Evolutionary conservation across 1,139 yeast species (phyloP), one percentile per base, ranked within the genome.

Genomic region (Oligophagozyma castellii): DNA sequence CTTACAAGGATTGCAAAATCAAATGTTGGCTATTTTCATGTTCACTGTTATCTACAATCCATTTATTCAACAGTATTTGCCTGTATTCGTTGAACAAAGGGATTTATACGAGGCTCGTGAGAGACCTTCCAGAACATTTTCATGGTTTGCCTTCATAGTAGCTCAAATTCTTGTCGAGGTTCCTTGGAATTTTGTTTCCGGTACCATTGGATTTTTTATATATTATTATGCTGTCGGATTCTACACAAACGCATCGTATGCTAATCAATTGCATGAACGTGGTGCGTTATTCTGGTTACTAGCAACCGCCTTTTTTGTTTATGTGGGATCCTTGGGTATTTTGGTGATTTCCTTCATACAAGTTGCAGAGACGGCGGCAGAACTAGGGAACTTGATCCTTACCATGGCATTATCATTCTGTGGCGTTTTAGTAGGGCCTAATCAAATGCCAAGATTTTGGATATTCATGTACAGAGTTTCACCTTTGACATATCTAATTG

Each of bases 71-170:
- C 93, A 81, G 53, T 68, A 73, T 60, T 59, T 80, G 46, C 92
- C 93, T 24, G 60, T 67, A 33, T 80, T 65, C 48, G 74, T 76
- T 28, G 53, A 58, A 27, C 93, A 78, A 53, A 71, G 95, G 56
- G 73, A 73, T 42, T 59, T 84, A 27, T 84, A 80, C 50, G 94
- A 81, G 51, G 86, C 76, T n/a, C 71, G 94, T 51, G 95, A 84
- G 55, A 70, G 93, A 23, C 94, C 94, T 8, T 74, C 70, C 37
- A 70, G 60, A 58, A 73, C 61, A 24, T 79, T 61, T 39, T 59
- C 70, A 3, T 71, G 93, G 92, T 40, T 61, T 55, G 64, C 71
- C 34, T 60, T 66, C 55, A 55, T 81, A 54, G 56, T 43, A 19
- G 51, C 71, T 2, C 86, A 80, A 53, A 60, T 81, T 26, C 54